Conservation (phyloP, 208 protist species). For the Acanthamoeba healyi region DNA sequence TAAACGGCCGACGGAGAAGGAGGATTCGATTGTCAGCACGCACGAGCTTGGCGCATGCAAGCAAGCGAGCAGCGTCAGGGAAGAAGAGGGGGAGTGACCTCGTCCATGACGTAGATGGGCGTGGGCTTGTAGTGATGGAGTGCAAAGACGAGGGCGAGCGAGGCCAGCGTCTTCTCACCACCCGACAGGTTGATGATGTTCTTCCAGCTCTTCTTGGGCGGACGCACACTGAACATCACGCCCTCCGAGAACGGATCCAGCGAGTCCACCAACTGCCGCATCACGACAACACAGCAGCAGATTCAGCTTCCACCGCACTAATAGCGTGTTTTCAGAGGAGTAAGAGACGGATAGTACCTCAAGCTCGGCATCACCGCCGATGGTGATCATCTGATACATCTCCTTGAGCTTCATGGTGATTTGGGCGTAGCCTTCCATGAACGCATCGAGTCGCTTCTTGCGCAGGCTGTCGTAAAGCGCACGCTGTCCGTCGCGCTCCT, state of each 20-base stretch:
- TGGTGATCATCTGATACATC: conserved; percentile 96
- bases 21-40: no score
- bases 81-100: conserved; percentile 84
- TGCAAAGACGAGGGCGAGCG: conserved; percentile 99
- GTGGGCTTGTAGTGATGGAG: conserved; percentile 99
- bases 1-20: no score
- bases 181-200: conserved; percentile 99
- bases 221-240: conserved; percentile 98
- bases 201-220: conserved; percentile 99
- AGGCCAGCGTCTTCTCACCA: conserved; percentile 99
- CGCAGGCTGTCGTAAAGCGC: conserved; percentile 88
- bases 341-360: conserved; percentile 88
- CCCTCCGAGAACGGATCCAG: conserved; percentile 99
- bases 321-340: no score
- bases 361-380: conserved; percentile 99
- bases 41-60: no score
- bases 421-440: conserved; percentile 98
- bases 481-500: conserved; percentile 91
- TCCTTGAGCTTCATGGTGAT: conserved; percentile 98
- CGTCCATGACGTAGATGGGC: conserved; percentile 99
- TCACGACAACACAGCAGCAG: neutral
- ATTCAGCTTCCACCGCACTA: no score
- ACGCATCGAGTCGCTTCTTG: conserved; percentile 94
- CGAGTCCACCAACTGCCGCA: conserved; percentile 95
- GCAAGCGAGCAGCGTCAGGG: no score